Conservation (phyloP, 2,329 filamentous ascomycete genomes). For the Hymenoscyphus occultus region DNA sequence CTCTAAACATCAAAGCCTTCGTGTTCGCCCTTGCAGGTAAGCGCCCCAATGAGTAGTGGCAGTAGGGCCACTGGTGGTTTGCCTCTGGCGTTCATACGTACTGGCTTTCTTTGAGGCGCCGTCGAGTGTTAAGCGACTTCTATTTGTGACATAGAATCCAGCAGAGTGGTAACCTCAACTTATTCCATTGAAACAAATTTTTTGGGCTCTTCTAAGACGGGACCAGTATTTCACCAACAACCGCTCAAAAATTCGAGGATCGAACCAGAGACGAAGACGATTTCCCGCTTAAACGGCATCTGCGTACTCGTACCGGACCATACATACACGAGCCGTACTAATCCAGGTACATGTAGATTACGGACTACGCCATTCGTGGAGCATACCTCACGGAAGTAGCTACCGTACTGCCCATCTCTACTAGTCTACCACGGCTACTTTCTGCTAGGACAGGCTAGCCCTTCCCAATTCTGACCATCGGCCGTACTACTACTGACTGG, state of each 20-base stretch:
- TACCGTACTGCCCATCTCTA: no score
- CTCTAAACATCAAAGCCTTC: neutral
- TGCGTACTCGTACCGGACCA: no score
- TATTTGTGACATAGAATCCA: neutral
- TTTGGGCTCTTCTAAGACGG: neutral
- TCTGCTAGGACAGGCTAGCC: no score
- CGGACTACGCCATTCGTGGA: no score
- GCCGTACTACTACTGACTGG: neutral
- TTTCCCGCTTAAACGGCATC: no score
- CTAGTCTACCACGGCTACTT: no score
- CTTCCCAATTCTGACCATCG: no score
- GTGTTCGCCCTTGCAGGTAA: neutral
- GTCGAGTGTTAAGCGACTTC: neutral
- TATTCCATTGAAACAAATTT: neutral
- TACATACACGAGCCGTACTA: no score
- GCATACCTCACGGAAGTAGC: no score
- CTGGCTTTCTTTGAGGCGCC: neutral
- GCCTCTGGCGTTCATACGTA: neutral
- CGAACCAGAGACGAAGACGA: no score
- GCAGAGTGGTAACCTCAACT: neutral
- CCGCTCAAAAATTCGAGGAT: no score
- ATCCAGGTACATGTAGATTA: no score
- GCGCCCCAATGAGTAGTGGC: neutral
- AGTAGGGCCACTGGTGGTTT: neutral
- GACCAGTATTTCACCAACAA: neutral